Evolutionary conservation across 352 stramenopile species (phyloP).

Genomic region (Pilasporangium apinafurcum): DNA sequence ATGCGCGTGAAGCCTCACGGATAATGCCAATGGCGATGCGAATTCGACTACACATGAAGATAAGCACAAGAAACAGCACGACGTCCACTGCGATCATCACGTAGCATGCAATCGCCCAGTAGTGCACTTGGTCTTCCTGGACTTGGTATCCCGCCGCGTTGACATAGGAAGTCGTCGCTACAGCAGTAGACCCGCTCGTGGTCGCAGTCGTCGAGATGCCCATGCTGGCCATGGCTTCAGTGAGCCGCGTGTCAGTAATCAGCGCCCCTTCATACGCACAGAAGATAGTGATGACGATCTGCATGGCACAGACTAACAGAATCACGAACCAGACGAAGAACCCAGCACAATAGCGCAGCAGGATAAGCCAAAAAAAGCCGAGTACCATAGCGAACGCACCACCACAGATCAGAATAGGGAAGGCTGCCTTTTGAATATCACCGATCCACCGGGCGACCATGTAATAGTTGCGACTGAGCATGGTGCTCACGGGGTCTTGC

Average conservation of each 20-base stretch:
- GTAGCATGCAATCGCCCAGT: constrained; percentile 75
- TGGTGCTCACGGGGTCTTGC: constrained; percentile 41
- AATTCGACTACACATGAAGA: constrained; percentile 83
- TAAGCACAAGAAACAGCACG: constrained; percentile 52
- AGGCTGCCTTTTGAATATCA: constrained; percentile 69
- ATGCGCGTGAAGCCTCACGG: constrained; percentile 70
- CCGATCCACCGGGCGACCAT: constrained; percentile 70
- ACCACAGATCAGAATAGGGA: constrained; percentile 74
- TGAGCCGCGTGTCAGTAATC: constrained; percentile 37
- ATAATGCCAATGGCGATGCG: constrained; percentile 85
- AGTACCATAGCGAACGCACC: constrained; percentile 57
- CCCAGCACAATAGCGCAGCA: constrained; percentile 69
- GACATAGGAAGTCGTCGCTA: constrained; percentile 54
- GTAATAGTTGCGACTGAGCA: constrained; percentile 61
- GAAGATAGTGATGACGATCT: constrained; percentile 68
- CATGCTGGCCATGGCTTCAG: constrained; percentile 42
- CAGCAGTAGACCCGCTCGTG: constrained; percentile 17
- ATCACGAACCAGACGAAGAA: constrained; percentile 81
- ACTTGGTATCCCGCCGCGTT: constrained; percentile 39
- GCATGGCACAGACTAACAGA: constrained; percentile 52
- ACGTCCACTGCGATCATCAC: constrained; percentile 63
- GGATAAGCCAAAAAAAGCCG: constrained; percentile 67
- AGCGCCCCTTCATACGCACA: constrained; percentile 69
- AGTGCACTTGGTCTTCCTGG: constrained; percentile 41
- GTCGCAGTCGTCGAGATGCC: constrained; percentile 33